Evolutionary conservation across 495 filamentous ascomycete species (phyloP).

Genomic region (Neurospora hispaniola): DNA sequence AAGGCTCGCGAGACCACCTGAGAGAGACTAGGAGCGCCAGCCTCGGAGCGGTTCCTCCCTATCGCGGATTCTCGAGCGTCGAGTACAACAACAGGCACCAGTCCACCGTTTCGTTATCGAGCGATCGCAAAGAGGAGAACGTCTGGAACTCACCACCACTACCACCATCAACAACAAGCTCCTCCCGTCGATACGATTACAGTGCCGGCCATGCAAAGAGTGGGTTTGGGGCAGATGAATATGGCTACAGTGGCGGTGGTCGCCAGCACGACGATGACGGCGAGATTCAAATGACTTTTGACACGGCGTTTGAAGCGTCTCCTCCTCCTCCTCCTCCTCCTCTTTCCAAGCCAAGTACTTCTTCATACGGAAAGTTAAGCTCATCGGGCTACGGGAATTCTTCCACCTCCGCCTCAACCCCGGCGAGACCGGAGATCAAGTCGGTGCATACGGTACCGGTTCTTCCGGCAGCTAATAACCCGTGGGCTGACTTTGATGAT

Average conservation of each 20-base stretch:
- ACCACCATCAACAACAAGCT: conserved; percentile 6
- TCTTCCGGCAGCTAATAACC: conserved; percentile 49
- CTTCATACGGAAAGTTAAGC: neutral
- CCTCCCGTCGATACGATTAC: neutral
- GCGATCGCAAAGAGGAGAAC: conserved; percentile 9
- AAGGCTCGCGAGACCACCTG: conserved; percentile 27
- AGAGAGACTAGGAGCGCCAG: conserved; percentile 43
- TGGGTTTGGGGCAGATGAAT: neutral
- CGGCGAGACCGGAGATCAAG: conserved; percentile 31
- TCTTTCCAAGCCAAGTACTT: neutral
- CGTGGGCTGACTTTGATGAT: conserved; percentile 74
- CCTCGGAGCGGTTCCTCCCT: conserved; percentile 14
- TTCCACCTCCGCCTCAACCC: conserved; percentile 13
- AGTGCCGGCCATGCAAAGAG: conserved; percentile 2
- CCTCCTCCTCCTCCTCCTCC: neutral
- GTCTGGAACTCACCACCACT: conserved; percentile 13
- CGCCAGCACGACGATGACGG: conserved; percentile 15
- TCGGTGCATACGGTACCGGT: conserved; percentile 31
- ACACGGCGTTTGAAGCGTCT: conserved; percentile 40
- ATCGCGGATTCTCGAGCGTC: conserved; percentile 17
- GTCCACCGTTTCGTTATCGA: conserved; percentile 13
- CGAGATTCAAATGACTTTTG: conserved; percentile 64
- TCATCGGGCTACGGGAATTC: neutral
- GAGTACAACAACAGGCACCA: conserved; percentile 5
- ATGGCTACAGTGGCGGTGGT: neutral